Conservation (phyloP, 2,329 filamentous ascomycete genomes). For the Scedosporium apiospermum region DNA sequence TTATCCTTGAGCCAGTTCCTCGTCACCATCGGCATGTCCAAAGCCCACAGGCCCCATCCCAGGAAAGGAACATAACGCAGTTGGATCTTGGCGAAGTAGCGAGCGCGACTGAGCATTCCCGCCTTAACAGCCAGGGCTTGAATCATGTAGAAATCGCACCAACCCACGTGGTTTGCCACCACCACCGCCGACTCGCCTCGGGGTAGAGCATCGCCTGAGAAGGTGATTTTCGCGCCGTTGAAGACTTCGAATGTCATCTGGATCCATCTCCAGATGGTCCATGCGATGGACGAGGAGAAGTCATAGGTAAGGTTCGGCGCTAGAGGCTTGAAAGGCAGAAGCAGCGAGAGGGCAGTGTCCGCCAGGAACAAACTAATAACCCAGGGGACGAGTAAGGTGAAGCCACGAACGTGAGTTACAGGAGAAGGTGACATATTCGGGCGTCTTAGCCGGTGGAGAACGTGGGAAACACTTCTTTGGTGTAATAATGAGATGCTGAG, state of each 20-base stretch:
- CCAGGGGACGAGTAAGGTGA: conserved; percentile 39
- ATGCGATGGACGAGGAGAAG: conserved; percentile 44
- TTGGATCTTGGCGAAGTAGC: conserved; percentile 54
- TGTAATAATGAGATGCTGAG: too few species aligned
- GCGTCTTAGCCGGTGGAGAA: neutral
- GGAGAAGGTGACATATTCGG: conserved; percentile 9
- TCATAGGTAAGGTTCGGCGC: conserved; percentile 42
- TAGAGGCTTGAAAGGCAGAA: conserved; percentile 36
- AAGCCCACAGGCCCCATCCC: conserved; percentile 55
- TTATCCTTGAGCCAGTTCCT: conserved; percentile 49
- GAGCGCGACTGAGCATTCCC: conserved; percentile 50
- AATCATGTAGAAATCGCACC: conserved; percentile 57
- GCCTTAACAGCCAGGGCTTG: conserved; percentile 43
- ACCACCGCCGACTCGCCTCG: conserved; percentile 49
- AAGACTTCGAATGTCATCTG: conserved; percentile 44
- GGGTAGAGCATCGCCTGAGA: conserved; percentile 43
- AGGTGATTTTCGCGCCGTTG: conserved; percentile 43
- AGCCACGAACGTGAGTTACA: conserved; percentile 30
- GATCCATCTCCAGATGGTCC: conserved; percentile 46
- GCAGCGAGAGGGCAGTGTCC: conserved; percentile 38
- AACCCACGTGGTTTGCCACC: conserved; percentile 49
- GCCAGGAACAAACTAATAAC: conserved; percentile 39
- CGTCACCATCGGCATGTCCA: conserved; percentile 55
- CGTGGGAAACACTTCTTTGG: neutral
- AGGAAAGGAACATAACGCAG: conserved; percentile 50